phyloP scores from a whole-genome alignment of 2,329 filamentous ascomycete species.

The Boeremia lycopersici region DNA sequence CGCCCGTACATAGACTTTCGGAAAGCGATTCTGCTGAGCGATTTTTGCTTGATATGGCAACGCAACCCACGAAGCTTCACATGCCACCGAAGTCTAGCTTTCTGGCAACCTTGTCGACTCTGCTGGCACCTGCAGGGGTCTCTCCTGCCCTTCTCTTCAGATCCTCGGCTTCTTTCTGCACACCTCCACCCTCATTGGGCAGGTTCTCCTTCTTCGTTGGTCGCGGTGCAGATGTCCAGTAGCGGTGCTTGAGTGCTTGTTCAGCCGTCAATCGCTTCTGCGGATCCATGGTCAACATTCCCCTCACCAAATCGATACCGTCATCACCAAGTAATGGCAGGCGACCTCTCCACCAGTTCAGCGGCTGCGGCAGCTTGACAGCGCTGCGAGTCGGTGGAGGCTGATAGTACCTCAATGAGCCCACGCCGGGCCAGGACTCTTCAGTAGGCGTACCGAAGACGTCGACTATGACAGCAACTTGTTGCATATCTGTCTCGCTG shows the following conservation, averaged over 20 bases:
- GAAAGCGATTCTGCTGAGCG: background rate
- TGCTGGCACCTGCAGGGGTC: constrained; percentile 62
- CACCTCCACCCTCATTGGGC: constrained; percentile 73
- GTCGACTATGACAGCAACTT: constrained; percentile 82
- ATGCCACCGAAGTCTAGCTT: constrained; percentile 61
- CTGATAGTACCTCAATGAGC: constrained; percentile 79
- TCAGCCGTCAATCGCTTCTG: constrained; percentile 78
- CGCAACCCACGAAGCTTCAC: constrained; percentile 2
- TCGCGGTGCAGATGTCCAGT: constrained; percentile 83
- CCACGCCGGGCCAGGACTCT: constrained; percentile 93
- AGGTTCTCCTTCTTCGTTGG: constrained; percentile 83
- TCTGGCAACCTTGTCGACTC: constrained; percentile 77
- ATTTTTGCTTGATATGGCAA: background rate
- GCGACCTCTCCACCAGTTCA: constrained; percentile 73
- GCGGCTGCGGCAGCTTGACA: constrained; percentile 66
- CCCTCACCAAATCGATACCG: constrained; percentile 87
- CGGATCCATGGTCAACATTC: constrained; percentile 86
- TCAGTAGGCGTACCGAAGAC: constrained; percentile 90
- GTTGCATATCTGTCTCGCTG: constrained; percentile 83
- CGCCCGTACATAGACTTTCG: background rate
- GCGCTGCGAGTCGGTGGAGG: constrained; percentile 57
- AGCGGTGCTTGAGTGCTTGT: constrained; percentile 79
- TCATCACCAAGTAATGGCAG: constrained; percentile 82
- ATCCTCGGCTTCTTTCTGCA: constrained; percentile 80
- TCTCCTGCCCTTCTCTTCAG: constrained; percentile 77